Conservation (phyloP, 176 grass and related monocot species). For the Rhynchospora pubera region DNA sequence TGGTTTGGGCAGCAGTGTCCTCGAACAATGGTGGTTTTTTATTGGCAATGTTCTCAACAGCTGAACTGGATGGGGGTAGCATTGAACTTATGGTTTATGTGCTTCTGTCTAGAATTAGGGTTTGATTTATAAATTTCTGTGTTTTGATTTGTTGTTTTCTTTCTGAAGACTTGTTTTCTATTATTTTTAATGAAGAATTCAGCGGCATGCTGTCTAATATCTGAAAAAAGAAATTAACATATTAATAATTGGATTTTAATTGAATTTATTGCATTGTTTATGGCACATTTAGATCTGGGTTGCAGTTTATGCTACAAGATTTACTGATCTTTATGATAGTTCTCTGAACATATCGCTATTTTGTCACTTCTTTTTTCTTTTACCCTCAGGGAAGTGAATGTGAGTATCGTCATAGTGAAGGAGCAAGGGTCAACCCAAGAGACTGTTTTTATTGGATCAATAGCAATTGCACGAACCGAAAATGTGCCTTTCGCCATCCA, state of each 20-base stretch:
- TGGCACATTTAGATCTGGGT: neutral
- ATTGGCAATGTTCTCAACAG: neutral
- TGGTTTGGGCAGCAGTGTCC: neutral
- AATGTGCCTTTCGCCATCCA: conserved; percentile 87
- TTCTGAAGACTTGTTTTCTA: neutral
- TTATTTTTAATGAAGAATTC: neutral
- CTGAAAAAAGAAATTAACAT: neutral
- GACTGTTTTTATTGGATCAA: conserved; percentile 94
- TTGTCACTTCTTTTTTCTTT: neutral
- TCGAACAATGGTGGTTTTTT: neutral
- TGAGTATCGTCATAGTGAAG: conserved; percentile 90
- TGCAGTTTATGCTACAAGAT: neutral
- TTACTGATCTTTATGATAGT: neutral
- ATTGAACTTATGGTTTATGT: neutral
- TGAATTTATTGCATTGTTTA: neutral
- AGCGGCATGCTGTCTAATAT: neutral
- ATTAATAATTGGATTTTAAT: neutral
- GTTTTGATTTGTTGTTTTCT: neutral
- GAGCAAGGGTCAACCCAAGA: conserved; percentile 82
- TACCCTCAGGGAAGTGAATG: conserved; percentile 71
- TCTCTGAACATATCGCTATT: neutral
- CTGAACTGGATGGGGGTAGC: neutral
- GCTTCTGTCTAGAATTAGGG: neutral
- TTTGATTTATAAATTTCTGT: neutral
- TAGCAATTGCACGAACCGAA: conserved; percentile 79